Conservation (phyloP, 2,329 filamentous ascomycete species). For the Venturiaceae sp. region DNA sequence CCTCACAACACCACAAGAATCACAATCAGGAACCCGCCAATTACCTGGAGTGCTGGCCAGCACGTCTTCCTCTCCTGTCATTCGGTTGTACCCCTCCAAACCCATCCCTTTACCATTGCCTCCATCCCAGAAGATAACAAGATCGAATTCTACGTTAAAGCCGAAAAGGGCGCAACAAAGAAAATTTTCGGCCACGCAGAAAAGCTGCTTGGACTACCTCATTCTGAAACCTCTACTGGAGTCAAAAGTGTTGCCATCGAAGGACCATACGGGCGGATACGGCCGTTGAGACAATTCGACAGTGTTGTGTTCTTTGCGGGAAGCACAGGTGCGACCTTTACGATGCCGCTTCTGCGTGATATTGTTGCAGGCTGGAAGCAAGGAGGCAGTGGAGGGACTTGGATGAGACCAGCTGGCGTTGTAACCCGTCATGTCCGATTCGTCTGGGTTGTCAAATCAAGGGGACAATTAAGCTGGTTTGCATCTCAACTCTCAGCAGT, state of each 20-base stretch:
- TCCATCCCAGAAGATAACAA: constrained; percentile 45
- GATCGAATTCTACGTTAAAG: constrained; percentile 47
- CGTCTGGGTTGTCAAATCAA: constrained; percentile 50
- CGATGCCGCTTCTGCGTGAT: constrained; percentile 45
- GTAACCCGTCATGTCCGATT: constrained; percentile 43
- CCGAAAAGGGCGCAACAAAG: constrained; percentile 42
- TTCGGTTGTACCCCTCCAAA: constrained; percentile 46
- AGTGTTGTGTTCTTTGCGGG: constrained; percentile 50
- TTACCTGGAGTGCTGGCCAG: constrained; percentile 52
- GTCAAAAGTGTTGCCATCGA: constrained; percentile 38
- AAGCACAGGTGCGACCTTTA: constrained; percentile 51
- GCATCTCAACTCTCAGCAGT: constrained; percentile 37
- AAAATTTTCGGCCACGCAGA: constrained; percentile 42
- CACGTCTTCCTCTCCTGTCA: constrained; percentile 53
- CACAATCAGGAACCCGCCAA: constrained; percentile 43
- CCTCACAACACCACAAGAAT: constrained; percentile 47
- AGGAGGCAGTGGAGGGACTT: constrained; percentile 11
- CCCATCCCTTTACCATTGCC: constrained; percentile 55
- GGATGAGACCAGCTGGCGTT: constrained; percentile 16
- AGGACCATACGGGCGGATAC: constrained; percentile 42
- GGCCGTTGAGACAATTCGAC: constrained; percentile 49
- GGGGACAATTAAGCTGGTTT: constrained; percentile 44
- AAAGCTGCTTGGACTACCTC: constrained; percentile 21
- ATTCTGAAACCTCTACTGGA: constrained; percentile 10
- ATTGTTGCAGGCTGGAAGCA: constrained; percentile 39